Percentiles rank a stretch among this genome's conserved stretches.
Conservation (phyloP, 352 stramenopile genomes). For the Globisporangium nagaii region DNA sequence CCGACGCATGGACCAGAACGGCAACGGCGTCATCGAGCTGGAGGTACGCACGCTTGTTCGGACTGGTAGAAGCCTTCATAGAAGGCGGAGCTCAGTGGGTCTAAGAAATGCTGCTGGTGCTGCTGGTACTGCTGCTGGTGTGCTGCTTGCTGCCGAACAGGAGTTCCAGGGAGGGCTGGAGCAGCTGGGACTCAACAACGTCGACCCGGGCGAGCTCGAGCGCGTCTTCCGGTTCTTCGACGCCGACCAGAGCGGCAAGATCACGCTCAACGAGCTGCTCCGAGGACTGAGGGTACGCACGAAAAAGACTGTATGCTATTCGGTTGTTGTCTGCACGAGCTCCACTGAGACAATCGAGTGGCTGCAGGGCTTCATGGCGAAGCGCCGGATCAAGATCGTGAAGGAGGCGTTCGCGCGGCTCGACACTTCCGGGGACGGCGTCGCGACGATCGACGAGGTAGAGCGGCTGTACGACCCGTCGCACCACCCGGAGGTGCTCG, state of each 20-base stretch:
- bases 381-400: slow-evolving; percentile 78
- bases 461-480: slow-evolving; percentile 67
- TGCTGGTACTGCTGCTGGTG: no score
- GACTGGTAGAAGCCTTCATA: not conserved
- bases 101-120: no score
- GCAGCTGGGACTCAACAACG: slow-evolving; percentile 35
- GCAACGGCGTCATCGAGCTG: slow-evolving; percentile 60
- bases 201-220: slow-evolving; percentile 36
- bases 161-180: slow-evolving; percentile 55
- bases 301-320: not conserved
- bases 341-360: not conserved
- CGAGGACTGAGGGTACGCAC: slow-evolving; percentile 70
- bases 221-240: slow-evolving; percentile 77
- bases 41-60: slow-evolving; percentile 22
- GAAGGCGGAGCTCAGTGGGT: no score
- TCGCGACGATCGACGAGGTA: slow-evolving; percentile 66
- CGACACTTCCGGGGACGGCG: slow-evolving; percentile 58
- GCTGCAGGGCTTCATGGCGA: slow-evolving; percentile 66
- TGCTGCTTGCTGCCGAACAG: slow-evolving; percentile 12
- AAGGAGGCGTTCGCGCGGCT: slow-evolving; percentile 77
- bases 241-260: slow-evolving; percentile 67
- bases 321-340: not conserved
- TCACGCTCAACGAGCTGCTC: slow-evolving; percentile 89
- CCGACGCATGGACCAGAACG: slow-evolving; percentile 76
- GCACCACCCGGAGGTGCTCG: slow-evolving; percentile 79